Base-by-base conservation (phyloP, 768 basidiomycete species). In the Mycena belliarum region DNA sequence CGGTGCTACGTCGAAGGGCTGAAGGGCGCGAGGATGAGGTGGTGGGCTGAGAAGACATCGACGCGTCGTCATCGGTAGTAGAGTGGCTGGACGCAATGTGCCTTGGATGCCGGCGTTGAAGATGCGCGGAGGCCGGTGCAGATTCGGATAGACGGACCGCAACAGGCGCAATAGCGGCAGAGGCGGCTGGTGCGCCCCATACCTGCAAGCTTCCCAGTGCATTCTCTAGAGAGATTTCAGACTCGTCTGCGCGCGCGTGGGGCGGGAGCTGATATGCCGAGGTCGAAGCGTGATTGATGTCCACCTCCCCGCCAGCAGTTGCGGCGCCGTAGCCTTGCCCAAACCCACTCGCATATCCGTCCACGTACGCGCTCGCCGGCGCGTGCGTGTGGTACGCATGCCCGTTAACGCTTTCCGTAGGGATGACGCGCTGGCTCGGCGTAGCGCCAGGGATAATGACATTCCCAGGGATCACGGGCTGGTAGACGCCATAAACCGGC, bases 281-380 rank as follows among this genome's bases (percentile, higher is more conserved):
- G n/a, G 58, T 57, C 12, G 62, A 60, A 29, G 62, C 48, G 23
- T 55, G 20, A 29, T 49, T 24, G 38, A 16, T 20, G 25, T 38
- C 40, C 3, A 20, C 14, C 18, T 24, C 28, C 33, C n/a, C 14
- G 16, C 44, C 57, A 10, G 24, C 28, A n/a, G 49, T 63, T 2
- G 62, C 67, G 3, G 70, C 66, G 18, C 59, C 68, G 33, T 74
- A 76, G n/a, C 75, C 75, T 11, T 59, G 63, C 18, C 70, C 72
- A 33, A 70, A 76, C 16, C 75, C 75, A 28, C 65, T 65, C 23
- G 71, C 25, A 50, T 76, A 76, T 4, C 76, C 75, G 14, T 66
- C 66, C 1, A 76, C 71, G 12, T 74, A 76, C 2, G 73, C 72
- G 7, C 55, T 43, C n/a, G 65, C 52, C 63, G 68, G 50, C 60